Conservation (phyloP, 2,329 filamentous ascomycete genomes). For the Colletotrichum sp. region DNA sequence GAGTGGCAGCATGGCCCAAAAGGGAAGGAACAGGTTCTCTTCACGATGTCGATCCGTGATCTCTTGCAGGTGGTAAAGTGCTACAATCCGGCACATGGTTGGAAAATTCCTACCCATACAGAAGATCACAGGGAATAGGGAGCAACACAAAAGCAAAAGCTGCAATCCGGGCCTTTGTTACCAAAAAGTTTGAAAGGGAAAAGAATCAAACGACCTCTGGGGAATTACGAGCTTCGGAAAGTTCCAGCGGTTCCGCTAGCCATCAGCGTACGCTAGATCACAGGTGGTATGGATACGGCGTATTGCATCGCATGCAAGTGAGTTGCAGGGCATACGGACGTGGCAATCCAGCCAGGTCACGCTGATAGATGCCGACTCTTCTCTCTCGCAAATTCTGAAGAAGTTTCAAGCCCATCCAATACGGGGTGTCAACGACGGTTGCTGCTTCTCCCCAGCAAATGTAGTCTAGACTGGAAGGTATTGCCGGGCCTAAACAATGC, state of each 20-base stretch:
- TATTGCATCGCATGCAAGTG: not conserved
- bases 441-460: too few relatives aligned
- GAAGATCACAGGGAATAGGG: too few relatives aligned
- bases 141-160: too few relatives aligned
- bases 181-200: rapidly evolving
- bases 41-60: not conserved
- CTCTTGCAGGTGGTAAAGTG: not conserved
- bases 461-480: not conserved
- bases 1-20: not conserved
- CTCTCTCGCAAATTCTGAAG: rapidly evolving
- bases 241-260: not conserved
- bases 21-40: not conserved
- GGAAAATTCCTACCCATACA: too few relatives aligned
- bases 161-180: rapidly evolving
- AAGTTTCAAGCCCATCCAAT: too few relatives aligned
- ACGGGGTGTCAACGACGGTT: rapidly evolving
- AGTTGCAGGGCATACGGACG: rapidly evolving
- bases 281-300: not conserved
- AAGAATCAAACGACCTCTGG: rapidly evolving
- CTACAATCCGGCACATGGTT: rapidly evolving
- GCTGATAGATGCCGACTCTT: not conserved
- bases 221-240: not conserved
- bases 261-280: rapidly evolving
- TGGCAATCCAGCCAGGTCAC: rapidly evolving
- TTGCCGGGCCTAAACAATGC: not conserved